A percentile compares a stretch with the other conserved stretches of the same genome.
Evolutionary conservation across 345 rosid genomes (phyloP).

Genomic region (Alliaria petiolata): DNA sequence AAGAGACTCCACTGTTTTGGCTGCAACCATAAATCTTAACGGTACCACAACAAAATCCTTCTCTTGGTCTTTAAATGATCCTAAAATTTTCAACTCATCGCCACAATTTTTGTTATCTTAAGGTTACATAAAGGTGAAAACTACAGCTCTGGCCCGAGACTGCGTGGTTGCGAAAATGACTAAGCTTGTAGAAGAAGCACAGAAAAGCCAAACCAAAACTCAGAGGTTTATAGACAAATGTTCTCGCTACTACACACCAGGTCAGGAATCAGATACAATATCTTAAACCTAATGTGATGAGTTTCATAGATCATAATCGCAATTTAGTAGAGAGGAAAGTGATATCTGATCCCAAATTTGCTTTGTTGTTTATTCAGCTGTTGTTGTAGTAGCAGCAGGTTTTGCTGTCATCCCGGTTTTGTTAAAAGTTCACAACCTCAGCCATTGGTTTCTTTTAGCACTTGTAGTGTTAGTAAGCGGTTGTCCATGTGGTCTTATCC

Average conservation of each 20-base stretch:
- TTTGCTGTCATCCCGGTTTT: slow-evolving; percentile 52
- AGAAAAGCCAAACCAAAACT: slow-evolving; percentile 64
- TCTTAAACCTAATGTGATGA: not conserved
- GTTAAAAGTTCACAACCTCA: slow-evolving; percentile 34
- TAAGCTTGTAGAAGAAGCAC: slow-evolving; percentile 92
- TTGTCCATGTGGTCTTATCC: slow-evolving; percentile 85
- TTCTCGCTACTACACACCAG: slow-evolving; percentile 78
- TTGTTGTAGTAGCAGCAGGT: slow-evolving; percentile 46
- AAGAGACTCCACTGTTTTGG: slow-evolving; percentile 62
- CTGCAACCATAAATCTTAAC: slow-evolving; percentile 80
- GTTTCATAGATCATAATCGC: not conserved
- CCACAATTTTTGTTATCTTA: not conserved
- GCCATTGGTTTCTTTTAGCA: slow-evolving; percentile 69
- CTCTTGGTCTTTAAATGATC: not conserved
- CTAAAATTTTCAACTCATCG: not conserved
- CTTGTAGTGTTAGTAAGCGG: slow-evolving; percentile 81
- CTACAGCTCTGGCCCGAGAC: slow-evolving; percentile 75
- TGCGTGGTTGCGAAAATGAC: slow-evolving; percentile 83
- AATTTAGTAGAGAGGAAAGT: not conserved
- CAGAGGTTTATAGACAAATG: slow-evolving; percentile 75
- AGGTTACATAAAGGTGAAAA: slow-evolving; percentile 71
- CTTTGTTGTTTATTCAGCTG: slow-evolving; percentile 35
- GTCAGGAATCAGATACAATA: slow-evolving; percentile 34
- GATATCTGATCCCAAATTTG: not conserved
- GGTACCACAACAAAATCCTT: slow-evolving; percentile 33